A percentile compares a stretch with the other conserved stretches of the same genome.
Evolutionary conservation across 176 grass and related monocot species (phyloP).

Genomic region (sorghum (Sorghum bicolor)): Sorghum_bicolor_NCBIv3 NC_012870.2:55582501-55583000

Average conservation of each 20-base stretch:
- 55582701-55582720: conserved; percentile 30
- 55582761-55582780: conserved; percentile 22
- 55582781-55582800: conserved; percentile 27
- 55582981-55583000: conserved; percentile 69
- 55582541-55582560: background rate
- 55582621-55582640: background rate
- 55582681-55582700: conserved; percentile 34
- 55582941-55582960: conserved; percentile 87
- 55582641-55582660: conserved; percentile 4
- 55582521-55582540: background rate
- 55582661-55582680: conserved; percentile 34
- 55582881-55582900: background rate
- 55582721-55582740: conserved; percentile 23
- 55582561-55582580: background rate
- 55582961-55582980: conserved; percentile 75
- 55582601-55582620: conserved; percentile 12
- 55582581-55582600: background rate
- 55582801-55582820: conserved; percentile 23
- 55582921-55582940: conserved; percentile 26
- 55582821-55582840: conserved; percentile 15
- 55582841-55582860: conserved; percentile 13
- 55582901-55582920: conserved; percentile 10
- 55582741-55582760: conserved; percentile 32
- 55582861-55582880: conserved; percentile 26
- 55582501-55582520: background rate